Conservation (phyloP, 2,329 filamentous ascomycete species). For the Xylariaceae sp. region DNA sequence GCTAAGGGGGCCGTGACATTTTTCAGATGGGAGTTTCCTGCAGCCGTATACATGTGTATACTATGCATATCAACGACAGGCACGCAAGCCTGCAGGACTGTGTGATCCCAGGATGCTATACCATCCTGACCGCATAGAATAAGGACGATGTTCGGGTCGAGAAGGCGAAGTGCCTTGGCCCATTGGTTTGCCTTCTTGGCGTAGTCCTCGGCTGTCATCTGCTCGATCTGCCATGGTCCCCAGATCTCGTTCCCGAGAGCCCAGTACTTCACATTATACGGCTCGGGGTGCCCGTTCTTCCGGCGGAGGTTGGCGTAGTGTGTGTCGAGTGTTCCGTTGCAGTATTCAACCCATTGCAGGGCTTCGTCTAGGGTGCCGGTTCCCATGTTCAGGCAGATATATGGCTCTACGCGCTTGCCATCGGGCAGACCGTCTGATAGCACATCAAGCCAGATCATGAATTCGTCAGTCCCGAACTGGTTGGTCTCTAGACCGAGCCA, state of each 20-base stretch:
- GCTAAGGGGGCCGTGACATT: constrained; percentile 61
- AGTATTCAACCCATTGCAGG: constrained; percentile 81
- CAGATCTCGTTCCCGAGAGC: constrained; percentile 74
- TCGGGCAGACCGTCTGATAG: constrained; percentile 53
- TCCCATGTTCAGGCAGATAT: constrained; percentile 76
- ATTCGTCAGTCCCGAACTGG: constrained; percentile 81
- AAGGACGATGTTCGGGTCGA: constrained; percentile 65
- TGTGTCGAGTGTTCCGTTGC: constrained; percentile 72
- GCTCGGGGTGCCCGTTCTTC: constrained; percentile 69
- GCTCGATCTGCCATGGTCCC: constrained; percentile 64
- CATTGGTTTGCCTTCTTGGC: constrained; percentile 66
- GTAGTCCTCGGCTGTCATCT: constrained; percentile 67
- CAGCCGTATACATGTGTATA: constrained; percentile 74
- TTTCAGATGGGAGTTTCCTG: constrained; percentile 40
- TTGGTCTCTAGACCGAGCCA: constrained; percentile 77
- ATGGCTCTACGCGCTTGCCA: constrained; percentile 66
- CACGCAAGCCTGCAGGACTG: constrained; percentile 67
- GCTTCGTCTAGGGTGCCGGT: constrained; percentile 59
- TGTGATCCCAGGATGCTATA: constrained; percentile 65
- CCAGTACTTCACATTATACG: constrained; percentile 83
- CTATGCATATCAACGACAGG: constrained; percentile 73
- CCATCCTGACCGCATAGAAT: constrained; percentile 73
- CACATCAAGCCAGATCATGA: constrained; percentile 73
- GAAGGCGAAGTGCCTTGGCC: constrained; percentile 68
- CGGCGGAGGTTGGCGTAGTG: constrained; percentile 79